These are phyloP conservation scores for Paramecium primaurelia DNA, from an alignment of 73 alveolate species.

Conservation along the genomic window DNA sequence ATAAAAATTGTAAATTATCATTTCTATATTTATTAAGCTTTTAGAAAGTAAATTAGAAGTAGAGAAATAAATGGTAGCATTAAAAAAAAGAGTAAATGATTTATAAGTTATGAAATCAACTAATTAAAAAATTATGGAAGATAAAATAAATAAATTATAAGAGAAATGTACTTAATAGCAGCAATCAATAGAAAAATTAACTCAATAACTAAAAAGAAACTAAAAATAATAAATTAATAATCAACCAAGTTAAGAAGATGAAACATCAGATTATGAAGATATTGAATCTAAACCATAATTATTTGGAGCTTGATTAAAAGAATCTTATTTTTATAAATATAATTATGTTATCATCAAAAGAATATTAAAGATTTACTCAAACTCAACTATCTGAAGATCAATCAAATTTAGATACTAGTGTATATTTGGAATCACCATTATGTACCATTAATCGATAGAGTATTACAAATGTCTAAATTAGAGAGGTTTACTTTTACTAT, in stretches of 20 bases:
- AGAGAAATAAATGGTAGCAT: conserved; percentile 19
- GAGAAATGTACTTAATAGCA: background rate
- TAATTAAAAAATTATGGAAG: conserved; percentile 51
- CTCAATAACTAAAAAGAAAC: background rate
- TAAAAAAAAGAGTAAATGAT: conserved; percentile 55
- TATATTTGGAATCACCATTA: background rate
- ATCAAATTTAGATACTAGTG: background rate
- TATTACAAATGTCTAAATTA: background rate
- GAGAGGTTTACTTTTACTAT: background rate
- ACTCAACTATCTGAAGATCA: background rate
- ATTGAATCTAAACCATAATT: conserved; percentile 18
- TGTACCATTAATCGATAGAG: background rate
- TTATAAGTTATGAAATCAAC: conserved; percentile 52
- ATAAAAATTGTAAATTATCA: background rate
- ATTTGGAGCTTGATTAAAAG: conserved; percentile 35
- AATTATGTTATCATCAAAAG: background rate
- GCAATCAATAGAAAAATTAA: background rate
- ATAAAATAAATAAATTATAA: conserved; percentile 28
- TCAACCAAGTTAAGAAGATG: background rate
- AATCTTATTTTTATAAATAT: background rate
- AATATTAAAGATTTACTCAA: background rate
- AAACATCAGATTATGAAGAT: background rate
- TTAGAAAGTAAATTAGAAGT: conserved; percentile 27
- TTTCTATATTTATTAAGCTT: background rate
- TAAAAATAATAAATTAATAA: background rate